Base-by-base conservation (phyloP, 2,329 filamentous ascomycete genomes). In the Didymellaceae sp. region DNA sequence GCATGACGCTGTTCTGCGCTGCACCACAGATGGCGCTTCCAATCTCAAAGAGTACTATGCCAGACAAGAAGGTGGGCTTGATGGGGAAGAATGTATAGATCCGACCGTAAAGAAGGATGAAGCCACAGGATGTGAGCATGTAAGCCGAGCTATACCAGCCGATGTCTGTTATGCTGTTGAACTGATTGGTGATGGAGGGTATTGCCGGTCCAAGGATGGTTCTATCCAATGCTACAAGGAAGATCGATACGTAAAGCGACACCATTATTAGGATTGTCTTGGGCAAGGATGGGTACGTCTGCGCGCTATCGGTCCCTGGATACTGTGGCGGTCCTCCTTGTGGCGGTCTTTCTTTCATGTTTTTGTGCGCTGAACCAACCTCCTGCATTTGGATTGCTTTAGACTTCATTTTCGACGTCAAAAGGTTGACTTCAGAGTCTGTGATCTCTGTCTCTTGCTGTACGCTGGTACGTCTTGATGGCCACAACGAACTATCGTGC, bases 21-120 rank as follows among this genome's bases (percentile, higher is more conserved):
- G 74, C 72, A 20, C 77, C 80, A 52, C 82, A 85, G 16, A 86
- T 57, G 2, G 80, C 61, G 0, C 80, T 83, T 1, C 83, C 83
- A 2, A 82, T n/a, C 48, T 77, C 74, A 60, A 78, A 78, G 17
- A 77, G 54, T 6, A 70, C 40, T 28, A 85, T 75, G 48, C 74
- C 67, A 46, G 75, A 71, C 10, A 84, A 65, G 63, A 80, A 85
- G 2, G 75, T 73, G 18, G 66, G 76, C 54, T 80, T 80, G 35
- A 82, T 75, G 2, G 75, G 67, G 45, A 78, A 81, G 63, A 76
- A 78, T 5, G 74, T 77, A 65, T 78, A 79, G 20, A 73, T 46
- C 13, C 76, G 74, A n/a, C 76, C 77, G 55, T 74, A 79, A 31
- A 78, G 61, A 5, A 79, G 65, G 50, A 78, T 77, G 41, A 72